Percentiles rank a stretch among this genome's conserved stretches.
phyloP scores from a whole-genome alignment of 805 yeast genomes.

The Candida sithepensis region DNA sequence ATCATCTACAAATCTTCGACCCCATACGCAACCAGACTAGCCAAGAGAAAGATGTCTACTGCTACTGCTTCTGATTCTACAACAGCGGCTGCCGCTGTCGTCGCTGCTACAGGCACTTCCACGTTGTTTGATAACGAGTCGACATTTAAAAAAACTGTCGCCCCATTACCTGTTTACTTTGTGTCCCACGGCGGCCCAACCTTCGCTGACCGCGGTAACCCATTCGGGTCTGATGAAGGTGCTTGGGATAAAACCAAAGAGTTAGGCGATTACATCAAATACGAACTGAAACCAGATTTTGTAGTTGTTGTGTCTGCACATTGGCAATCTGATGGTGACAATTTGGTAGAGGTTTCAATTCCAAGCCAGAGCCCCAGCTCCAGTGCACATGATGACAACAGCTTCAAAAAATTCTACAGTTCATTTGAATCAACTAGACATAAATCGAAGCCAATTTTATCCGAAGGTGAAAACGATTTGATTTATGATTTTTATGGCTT shows the following conservation, averaged over 20 bases:
- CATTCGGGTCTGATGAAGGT: slow-evolving; percentile 49
- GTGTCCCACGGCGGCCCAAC: slow-evolving; percentile 86
- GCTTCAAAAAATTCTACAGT: slow-evolving; percentile 1
- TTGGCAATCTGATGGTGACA: slow-evolving; percentile 53
- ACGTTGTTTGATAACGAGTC: background rate
- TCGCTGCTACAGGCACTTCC: background rate
- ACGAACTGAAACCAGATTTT: slow-evolving; percentile 56
- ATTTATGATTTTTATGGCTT: slow-evolving; percentile 77
- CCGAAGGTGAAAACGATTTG: slow-evolving; percentile 46
- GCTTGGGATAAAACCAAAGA: slow-evolving; percentile 51
- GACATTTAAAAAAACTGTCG: slow-evolving; percentile 13
- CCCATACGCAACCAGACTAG: background rate
- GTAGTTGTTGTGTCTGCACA: slow-evolving; percentile 72
- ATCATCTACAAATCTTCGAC: slow-evolving; percentile 1
- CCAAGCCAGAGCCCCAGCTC: slow-evolving; percentile 34
- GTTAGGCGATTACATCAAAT: slow-evolving; percentile 50
- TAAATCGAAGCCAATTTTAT: slow-evolving; percentile 13
- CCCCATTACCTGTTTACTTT: slow-evolving; percentile 53
- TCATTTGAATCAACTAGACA: slow-evolving; percentile 7
- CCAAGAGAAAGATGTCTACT: background rate
- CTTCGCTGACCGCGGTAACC: slow-evolving; percentile 55
- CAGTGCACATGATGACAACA: background rate
- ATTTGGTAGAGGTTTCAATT: slow-evolving; percentile 46
- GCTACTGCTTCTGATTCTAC: background rate
- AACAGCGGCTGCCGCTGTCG: background rate